These are phyloP conservation scores for Vanrija pseudolonga DNA, from an alignment of 1,284 basidiomycete species.

Conservation along the genomic window DNA sequence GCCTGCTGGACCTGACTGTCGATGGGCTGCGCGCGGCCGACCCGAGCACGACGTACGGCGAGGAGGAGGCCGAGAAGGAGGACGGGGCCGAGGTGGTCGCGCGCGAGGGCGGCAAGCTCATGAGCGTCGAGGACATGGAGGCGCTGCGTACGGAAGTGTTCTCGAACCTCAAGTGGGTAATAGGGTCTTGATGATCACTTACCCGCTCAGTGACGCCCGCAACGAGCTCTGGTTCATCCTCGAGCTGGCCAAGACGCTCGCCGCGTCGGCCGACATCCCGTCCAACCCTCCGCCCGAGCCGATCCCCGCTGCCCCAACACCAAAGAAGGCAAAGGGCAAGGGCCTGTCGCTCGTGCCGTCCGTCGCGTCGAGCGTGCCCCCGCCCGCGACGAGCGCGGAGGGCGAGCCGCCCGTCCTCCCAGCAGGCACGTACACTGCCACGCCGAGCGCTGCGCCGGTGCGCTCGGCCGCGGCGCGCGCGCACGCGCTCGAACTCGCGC, in stretches of 20 bases:
- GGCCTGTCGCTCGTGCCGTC: background rate
- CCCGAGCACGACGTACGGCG: conserved; percentile 11
- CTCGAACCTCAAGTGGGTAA: conserved; percentile 35
- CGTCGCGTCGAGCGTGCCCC: background rate
- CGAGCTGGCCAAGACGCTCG: conserved; percentile 40
- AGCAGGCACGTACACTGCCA: conserved; percentile 25
- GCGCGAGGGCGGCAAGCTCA: conserved; percentile 20
- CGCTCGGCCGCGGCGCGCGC: conserved; percentile 9
- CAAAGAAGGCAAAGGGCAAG: conserved; percentile 8
- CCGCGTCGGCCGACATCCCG: conserved; percentile 19
- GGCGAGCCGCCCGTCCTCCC: conserved; percentile 37
- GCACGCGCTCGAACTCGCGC: conserved; percentile 31
- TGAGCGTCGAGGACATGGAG: conserved; percentile 40
- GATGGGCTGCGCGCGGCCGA: conserved; percentile 17
- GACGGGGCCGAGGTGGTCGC: conserved; percentile 7
- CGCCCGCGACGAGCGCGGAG: background rate
- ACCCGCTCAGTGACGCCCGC: conserved; percentile 36
- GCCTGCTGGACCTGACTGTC: conserved; percentile 38
- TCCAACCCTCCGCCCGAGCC: conserved; percentile 33
- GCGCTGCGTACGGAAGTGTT: conserved; percentile 31
- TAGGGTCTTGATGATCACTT: background rate
- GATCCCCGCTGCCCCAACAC: background rate
- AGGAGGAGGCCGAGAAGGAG: background rate
- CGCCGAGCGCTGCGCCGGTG: conserved; percentile 10
- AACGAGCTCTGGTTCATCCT: conserved; percentile 46